Percentiles rank a stretch among this genome's conserved stretches.
Evolutionary conservation across 768 basidiomycete species (phyloP).

Genomic region (Lentinula boryana): DNA sequence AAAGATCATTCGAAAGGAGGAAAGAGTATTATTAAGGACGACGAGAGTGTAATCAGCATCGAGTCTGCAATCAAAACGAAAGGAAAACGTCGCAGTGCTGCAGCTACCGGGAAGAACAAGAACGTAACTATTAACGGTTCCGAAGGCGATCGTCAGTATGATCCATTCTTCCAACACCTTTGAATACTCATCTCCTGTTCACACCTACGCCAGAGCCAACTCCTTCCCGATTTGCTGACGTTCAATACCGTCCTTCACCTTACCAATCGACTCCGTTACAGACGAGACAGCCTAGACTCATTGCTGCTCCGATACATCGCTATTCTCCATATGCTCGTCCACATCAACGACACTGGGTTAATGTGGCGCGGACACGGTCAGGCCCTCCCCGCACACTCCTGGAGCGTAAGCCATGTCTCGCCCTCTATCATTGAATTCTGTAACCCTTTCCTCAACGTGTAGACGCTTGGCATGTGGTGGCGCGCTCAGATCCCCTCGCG

Average conservation of each 20-base stretch:
- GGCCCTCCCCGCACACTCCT: slow-evolving; percentile 47
- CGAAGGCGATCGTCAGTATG: slow-evolving; percentile 8
- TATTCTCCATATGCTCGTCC: not conserved
- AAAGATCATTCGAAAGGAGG: slow-evolving; percentile 19
- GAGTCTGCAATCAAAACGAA: slow-evolving; percentile 7
- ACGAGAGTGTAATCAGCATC: slow-evolving; percentile 14
- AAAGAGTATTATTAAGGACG: slow-evolving; percentile 13
- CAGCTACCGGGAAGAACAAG: slow-evolving; percentile 20
- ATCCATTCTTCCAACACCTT: not conserved
- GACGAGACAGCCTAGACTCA: not conserved
- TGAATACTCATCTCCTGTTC: not conserved
- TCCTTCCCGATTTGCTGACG: slow-evolving; percentile 12
- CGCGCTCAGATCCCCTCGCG: slow-evolving; percentile 61
- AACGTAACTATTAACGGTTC: slow-evolving; percentile 17
- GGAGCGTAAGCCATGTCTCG: slow-evolving; percentile 45
- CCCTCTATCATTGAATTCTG: not conserved
- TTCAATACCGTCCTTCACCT: slow-evolving; percentile 6
- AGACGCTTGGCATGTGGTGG: slow-evolving; percentile 19
- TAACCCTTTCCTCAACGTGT: slow-evolving; percentile 1
- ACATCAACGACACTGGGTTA: not conserved
- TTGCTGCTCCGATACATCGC: not conserved
- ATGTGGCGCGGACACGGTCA: not conserved
- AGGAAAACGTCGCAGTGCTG: slow-evolving; percentile 13
- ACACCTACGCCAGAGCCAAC: slow-evolving; percentile 2
- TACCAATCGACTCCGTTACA: slow-evolving; percentile 6